Conservation (phyloP, 768 basidiomycete genomes). For the Naematelia aurantialba region DNA sequence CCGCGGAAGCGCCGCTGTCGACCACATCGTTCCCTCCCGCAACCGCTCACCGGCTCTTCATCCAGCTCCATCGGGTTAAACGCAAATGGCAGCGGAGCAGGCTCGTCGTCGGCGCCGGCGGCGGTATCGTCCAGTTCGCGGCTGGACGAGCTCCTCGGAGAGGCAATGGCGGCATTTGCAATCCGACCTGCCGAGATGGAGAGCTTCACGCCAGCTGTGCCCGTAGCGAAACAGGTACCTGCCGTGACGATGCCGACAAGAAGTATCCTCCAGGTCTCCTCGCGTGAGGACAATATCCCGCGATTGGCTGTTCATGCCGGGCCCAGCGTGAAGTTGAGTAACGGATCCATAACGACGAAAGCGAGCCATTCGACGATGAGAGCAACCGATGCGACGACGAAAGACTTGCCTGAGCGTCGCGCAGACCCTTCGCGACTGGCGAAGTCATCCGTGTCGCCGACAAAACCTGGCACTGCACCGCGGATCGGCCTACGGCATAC, state of each 20-base stretch:
- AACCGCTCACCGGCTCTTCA: conserved; percentile 4
- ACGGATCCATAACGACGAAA: background rate
- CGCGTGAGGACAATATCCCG: background rate
- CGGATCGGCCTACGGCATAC: background rate
- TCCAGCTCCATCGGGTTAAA: background rate
- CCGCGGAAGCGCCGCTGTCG: conserved; percentile 30
- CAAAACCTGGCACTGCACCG: background rate
- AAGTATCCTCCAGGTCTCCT: background rate
- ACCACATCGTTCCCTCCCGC: conserved; percentile 27
- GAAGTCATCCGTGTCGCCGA: background rate
- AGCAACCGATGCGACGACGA: no score
- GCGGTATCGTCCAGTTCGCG: conserved; percentile 1
- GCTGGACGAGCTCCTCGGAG: conserved; percentile 2
- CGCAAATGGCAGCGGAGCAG: background rate
- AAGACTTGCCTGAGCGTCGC: no score
- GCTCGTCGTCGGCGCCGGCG: background rate
- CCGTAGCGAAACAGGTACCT: no score
- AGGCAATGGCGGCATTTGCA: conserved; percentile 7
- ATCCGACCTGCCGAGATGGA: background rate
- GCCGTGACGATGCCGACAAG: no score
- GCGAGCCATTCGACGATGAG: no score
- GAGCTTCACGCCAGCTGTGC: no score
- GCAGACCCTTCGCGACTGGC: background rate
- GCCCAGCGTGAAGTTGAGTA: background rate
- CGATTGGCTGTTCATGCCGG: no score